Evolutionary conservation across 495 filamentous ascomycete species (phyloP).

Genomic region (Clohesyomyces aquaticus): DNA sequence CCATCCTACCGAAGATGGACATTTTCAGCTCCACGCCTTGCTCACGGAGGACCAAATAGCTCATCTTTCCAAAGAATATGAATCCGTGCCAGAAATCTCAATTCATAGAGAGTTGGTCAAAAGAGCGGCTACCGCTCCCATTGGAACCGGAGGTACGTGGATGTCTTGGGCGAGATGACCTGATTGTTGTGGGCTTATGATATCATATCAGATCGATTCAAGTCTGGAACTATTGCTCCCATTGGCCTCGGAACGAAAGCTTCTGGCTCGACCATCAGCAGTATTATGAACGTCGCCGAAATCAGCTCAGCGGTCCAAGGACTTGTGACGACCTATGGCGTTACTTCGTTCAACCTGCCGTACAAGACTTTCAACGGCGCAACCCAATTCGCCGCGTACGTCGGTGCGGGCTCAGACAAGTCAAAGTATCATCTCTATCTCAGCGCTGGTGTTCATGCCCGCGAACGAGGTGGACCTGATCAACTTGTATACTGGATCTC

Average conservation of each 20-base stretch:
- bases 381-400: conserved; percentile 38
- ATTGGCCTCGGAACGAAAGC: conserved; percentile 40
- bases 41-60: no score
- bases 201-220: conserved; percentile 47
- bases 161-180: no score
- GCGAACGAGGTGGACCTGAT: conserved; percentile 48
- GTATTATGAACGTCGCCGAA: conserved; percentile 46
- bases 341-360: conserved; percentile 42
- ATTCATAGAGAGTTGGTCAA: no score
- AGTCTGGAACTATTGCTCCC: conserved; percentile 39
- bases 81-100: no score
- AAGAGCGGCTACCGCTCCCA: no score
- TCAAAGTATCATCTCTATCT: conserved; percentile 46
- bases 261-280: conserved; percentile 22
- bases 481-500: conserved; percentile 47
- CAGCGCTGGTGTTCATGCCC: conserved; percentile 46
- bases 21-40: no score
- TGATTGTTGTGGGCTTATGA: no score
- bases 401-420: conserved; percentile 34
- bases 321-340: conserved; percentile 42
- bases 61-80: no score
- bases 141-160: no score
- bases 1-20: no score
- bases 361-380: conserved; percentile 47
- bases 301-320: conserved; percentile 44